Evolutionary conservation across 805 yeast species (phyloP), one percentile per base, ranked within the genome.

Genomic region (Candida sphagnicola): DNA sequence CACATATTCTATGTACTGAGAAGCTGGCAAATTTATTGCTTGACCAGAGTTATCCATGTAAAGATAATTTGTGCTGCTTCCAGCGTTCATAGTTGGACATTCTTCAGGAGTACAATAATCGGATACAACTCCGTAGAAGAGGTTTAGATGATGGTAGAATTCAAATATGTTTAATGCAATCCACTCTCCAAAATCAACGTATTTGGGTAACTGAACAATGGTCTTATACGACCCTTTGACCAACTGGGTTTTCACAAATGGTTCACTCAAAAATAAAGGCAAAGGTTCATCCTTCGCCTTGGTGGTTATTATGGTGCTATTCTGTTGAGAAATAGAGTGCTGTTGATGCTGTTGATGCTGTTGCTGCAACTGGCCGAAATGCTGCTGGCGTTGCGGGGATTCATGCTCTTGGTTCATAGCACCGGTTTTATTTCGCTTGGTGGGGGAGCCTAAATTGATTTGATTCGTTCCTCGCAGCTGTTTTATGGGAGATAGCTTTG

Each of bases 221-320:
- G 99, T 90, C 54, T 86, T 89, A 67, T 89, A 93, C 0, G 96
- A 85, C 13, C 99, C 99, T 56, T 91, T 93, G 14, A 95, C 99
- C 25, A 93, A 67, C 0, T 98, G 95, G 0, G 97, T 87, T 45
- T 90, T 82, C 4, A 90, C 93, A 59, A 85, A 93, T 11, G 97
- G 98, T 50, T 90, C 96, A 54, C 93, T 82, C 48, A 93, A 58
- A 54, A 90, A 93, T 39, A 93, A 65, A 4, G 89, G 88, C 26
- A 57, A 44, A 21, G 47, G 41, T 16, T 41, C 47, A 8, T 23
- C 31, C 35, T 30, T 14, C 42, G 32, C 19, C 45, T 24, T 56
- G 56, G 25, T 37, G 17, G 30, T 40, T 36, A 34, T 29, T 28
- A 34, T 28, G 16, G 49, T 13, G 31, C 38, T 21, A 28, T 34